Evolutionary conservation across 345 rosid genomes (phyloP).

Genomic region (Adansonia digitata): DNA sequence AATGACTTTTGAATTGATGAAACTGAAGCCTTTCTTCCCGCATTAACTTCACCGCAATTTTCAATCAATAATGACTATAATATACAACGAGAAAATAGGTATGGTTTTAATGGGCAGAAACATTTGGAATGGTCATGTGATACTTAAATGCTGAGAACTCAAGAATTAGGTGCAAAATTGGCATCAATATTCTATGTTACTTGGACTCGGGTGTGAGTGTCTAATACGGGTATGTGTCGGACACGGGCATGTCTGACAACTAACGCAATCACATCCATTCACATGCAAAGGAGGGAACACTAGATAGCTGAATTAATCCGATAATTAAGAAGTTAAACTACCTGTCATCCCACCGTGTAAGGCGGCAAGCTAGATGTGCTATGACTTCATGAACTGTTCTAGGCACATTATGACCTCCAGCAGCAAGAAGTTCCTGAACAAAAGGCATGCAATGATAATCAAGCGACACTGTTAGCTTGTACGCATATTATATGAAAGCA

Average conservation of each 20-base stretch:
- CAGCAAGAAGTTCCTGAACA: constrained; percentile 71
- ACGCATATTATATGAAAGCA: background rate
- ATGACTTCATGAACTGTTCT: constrained; percentile 86
- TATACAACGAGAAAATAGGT: background rate
- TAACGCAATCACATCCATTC: background rate
- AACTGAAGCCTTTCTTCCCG: background rate
- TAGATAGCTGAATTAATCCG: background rate
- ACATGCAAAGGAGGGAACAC: background rate
- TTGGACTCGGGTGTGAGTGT: too few species aligned
- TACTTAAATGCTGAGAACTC: background rate
- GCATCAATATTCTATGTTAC: background rate
- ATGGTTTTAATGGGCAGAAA: background rate
- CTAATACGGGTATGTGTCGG: too few species aligned
- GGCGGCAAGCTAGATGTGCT: constrained; percentile 71
- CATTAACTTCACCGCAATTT: background rate
- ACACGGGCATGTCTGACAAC: background rate
- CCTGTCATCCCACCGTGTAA: constrained; percentile 98
- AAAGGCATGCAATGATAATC: constrained; percentile 13
- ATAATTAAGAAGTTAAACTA: constrained; percentile 20
- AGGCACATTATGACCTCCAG: constrained; percentile 82
- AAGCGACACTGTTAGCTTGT: background rate
- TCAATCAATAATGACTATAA: background rate
- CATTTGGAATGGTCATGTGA: background rate
- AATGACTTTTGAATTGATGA: background rate
- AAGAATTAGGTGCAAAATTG: background rate